A percentile compares a stretch with the other conserved stretches of the same genome.
phyloP scores from a whole-genome alignment of 2,329 filamentous ascomycete species.

The Penicillium thymicola region DNA sequence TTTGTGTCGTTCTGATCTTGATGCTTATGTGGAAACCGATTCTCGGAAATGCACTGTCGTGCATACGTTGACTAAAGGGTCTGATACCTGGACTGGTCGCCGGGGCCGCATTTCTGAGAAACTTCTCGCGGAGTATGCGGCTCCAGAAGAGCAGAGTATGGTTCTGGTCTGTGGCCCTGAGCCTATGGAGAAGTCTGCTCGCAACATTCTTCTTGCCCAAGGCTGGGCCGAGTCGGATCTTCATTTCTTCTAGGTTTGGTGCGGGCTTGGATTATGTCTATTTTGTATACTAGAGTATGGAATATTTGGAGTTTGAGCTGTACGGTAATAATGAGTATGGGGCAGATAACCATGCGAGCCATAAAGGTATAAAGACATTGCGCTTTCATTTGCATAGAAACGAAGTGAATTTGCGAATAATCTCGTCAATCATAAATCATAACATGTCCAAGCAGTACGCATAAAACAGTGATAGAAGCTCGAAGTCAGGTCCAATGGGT shows the following conservation, averaged over 20 bases:
- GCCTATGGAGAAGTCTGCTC: constrained; percentile 66
- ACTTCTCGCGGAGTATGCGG: constrained; percentile 58
- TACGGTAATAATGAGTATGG: neutral
- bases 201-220: constrained; percentile 54
- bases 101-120: constrained; percentile 64
- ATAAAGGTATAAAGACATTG: neutral
- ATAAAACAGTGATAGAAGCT: neutral
- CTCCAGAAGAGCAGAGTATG: constrained; percentile 53
- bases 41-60: constrained; percentile 58
- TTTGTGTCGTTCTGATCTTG: constrained; percentile 71
- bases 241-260: constrained; percentile 63
- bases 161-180: constrained; percentile 77
- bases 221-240: constrained; percentile 73
- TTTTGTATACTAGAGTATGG: neutral
- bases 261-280: neutral
- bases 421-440: constrained; percentile 10
- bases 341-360: neutral
- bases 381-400: neutral
- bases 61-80: constrained; percentile 65
- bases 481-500: too few relatives aligned
- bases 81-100: constrained; percentile 64
- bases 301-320: neutral
- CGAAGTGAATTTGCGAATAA: neutral
- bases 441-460: neutral
- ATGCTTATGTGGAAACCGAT: constrained; percentile 56